Conservation (phyloP, 495 filamentous ascomycete genomes). For the Podospora comata region DNA sequence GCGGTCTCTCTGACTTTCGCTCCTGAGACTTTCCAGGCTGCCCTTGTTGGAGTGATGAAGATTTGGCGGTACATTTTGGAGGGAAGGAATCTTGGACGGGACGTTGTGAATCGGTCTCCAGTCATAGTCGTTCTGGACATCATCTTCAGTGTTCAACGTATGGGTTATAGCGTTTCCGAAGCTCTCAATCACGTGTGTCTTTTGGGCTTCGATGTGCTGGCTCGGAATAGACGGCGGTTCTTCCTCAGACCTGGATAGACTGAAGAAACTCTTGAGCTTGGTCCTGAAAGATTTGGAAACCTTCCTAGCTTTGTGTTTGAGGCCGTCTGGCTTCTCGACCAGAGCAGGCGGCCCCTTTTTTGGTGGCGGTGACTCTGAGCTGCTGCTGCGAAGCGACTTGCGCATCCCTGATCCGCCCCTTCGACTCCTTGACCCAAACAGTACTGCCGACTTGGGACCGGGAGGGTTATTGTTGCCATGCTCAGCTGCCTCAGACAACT, state of each 20-base stretch:
- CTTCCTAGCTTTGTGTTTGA: conserved; percentile 55
- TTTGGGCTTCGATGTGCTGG: conserved; percentile 52
- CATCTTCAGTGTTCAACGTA: conserved; percentile 7
- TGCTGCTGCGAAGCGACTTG: conserved; percentile 55
- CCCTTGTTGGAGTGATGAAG: conserved; percentile 45
- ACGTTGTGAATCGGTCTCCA: conserved; percentile 42
- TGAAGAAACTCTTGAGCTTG: conserved; percentile 59
- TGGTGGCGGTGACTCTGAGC: conserved; percentile 31
- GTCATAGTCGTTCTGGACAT: conserved; percentile 20
- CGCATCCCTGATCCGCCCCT: conserved; percentile 50
- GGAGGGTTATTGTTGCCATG: conserved; percentile 19
- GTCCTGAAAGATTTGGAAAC: conserved; percentile 61
- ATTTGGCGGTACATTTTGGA: conserved; percentile 39
- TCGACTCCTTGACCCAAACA: conserved; percentile 44
- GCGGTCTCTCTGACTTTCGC: conserved; percentile 43
- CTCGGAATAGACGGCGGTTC: conserved; percentile 40
- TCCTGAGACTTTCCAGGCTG: conserved; percentile 52
- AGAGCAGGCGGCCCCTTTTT: conserved; percentile 20
- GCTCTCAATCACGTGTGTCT: conserved; percentile 42
- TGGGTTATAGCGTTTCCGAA: conserved; percentile 11
- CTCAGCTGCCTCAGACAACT: background rate
- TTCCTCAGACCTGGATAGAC: conserved; percentile 42
- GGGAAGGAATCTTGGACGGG: conserved; percentile 39
- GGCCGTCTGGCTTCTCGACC: conserved; percentile 31
- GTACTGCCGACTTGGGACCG: conserved; percentile 45